These are phyloP conservation scores for Coprinopsis strossmayeri DNA, from an alignment of 768 basidiomycete genomes.

Conservation along the genomic window DNA sequence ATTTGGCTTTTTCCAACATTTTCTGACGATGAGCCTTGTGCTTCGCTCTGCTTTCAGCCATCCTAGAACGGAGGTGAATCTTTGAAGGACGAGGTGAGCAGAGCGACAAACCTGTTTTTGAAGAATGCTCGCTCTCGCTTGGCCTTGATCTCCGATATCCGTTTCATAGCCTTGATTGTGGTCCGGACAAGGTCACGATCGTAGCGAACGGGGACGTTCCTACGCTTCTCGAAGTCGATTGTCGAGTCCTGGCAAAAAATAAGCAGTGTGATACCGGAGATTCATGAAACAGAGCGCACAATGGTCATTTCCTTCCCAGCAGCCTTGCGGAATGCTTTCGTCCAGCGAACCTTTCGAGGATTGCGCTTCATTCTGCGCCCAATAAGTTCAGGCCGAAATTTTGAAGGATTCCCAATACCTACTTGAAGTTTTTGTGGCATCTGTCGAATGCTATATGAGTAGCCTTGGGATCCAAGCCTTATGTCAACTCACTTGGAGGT, in stretches of 20 bases:
- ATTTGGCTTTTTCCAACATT: slow-evolving; percentile 47
- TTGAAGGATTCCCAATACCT: slow-evolving; percentile 16
- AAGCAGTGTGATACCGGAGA: neutral
- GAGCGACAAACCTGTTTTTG: slow-evolving; percentile 67
- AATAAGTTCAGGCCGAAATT: neutral
- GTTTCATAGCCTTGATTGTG: slow-evolving; percentile 94
- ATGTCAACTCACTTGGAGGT: slow-evolving; percentile 75
- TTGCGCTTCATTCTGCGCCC: slow-evolving; percentile 91
- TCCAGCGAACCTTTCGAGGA: slow-evolving; percentile 98
- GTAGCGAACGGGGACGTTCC: slow-evolving; percentile 96
- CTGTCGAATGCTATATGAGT: slow-evolving; percentile 27
- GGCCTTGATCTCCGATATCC: slow-evolving; percentile 86
- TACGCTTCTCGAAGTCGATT: slow-evolving; percentile 97
- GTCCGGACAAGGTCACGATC: slow-evolving; percentile 90
- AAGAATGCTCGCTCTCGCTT: slow-evolving; percentile 92
- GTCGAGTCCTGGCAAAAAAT: slow-evolving; percentile 73
- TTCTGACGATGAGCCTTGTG: slow-evolving; percentile 69
- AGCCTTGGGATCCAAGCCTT: neutral
- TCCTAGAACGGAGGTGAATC: slow-evolving; percentile 39
- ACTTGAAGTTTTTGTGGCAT: slow-evolving; percentile 99
- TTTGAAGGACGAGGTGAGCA: neutral
- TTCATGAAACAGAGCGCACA: slow-evolving; percentile 40
- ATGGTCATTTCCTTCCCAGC: slow-evolving; percentile 99
- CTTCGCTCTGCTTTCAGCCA: slow-evolving; percentile 79
- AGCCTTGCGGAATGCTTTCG: slow-evolving; percentile 97